Conservation (phyloP, 257 asterid species). For the Solanum chmielewskii region DNA sequence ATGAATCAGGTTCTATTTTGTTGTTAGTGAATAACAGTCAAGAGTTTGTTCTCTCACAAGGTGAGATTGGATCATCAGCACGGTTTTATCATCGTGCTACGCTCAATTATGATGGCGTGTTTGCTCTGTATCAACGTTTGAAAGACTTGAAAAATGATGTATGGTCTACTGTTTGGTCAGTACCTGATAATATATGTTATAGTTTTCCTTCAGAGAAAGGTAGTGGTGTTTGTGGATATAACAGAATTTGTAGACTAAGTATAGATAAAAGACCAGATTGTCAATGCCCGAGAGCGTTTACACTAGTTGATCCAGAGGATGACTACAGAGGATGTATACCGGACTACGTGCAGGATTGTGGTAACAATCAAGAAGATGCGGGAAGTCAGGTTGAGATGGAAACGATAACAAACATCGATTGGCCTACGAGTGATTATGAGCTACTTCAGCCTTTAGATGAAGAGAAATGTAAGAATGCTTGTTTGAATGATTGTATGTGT, state of each 20-base stretch:
- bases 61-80: not conserved
- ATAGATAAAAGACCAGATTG: conserved; percentile 17
- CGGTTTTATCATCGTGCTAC: conserved; percentile 14
- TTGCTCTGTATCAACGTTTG: conserved; percentile 18
- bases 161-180: conserved; percentile 13
- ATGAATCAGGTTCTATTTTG: conserved; percentile 13
- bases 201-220: conserved; percentile 1
- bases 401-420: conserved; percentile 15
- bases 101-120: conserved; percentile 31
- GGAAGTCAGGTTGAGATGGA: not conserved
- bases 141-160: conserved; percentile 3
- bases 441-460: not conserved
- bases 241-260: conserved; percentile 18
- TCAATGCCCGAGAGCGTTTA: conserved; percentile 20
- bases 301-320: conserved; percentile 11
- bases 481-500: conserved; percentile 32
- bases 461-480: conserved; percentile 10
- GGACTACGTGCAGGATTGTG: conserved; percentile 12
- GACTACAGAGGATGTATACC: conserved; percentile 23
- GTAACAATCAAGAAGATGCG: not conserved
- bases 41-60: not conserved
- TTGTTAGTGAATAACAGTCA: not conserved
- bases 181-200: conserved; percentile 15
- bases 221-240: conserved; percentile 46
- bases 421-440: conserved; percentile 30